Percentiles rank a stretch among this genome's conserved stretches.
Evolutionary conservation across 2,329 filamentous ascomycete species (phyloP).

Genomic region (Amauroascus niger): DNA sequence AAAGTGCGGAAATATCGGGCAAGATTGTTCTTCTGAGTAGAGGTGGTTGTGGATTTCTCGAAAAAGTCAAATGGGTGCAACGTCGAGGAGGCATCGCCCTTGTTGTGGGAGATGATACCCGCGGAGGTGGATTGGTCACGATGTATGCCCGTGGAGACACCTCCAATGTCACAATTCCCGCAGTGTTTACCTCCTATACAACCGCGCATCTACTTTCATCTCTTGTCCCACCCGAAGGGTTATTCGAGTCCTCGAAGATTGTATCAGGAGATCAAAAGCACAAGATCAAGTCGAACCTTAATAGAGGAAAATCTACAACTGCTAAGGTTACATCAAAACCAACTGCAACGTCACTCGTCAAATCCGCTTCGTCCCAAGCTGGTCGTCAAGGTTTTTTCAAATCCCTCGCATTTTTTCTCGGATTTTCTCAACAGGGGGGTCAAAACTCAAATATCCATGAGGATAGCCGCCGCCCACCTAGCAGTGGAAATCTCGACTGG

Average conservation of each 20-base stretch:
- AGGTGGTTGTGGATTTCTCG: slow-evolving; percentile 89
- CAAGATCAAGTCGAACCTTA: slow-evolving; percentile 21
- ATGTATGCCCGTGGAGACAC: slow-evolving; percentile 99
- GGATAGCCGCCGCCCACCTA: slow-evolving; percentile 57
- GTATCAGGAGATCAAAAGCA: slow-evolving; percentile 38
- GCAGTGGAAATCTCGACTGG: slow-evolving; percentile 66
- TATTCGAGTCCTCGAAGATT: slow-evolving; percentile 51
- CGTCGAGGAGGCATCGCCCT: slow-evolving; percentile 77
- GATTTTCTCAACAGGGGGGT: slow-evolving; percentile 28
- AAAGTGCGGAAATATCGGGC: slow-evolving; percentile 82
- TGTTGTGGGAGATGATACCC: slow-evolving; percentile 87
- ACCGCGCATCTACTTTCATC: slow-evolving; percentile 89
- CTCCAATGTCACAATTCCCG: slow-evolving; percentile 86
- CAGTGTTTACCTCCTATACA: slow-evolving; percentile 87
- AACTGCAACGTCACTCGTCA: slow-evolving; percentile 23
- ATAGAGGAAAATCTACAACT: slow-evolving; percentile 22
- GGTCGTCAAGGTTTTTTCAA: slow-evolving; percentile 26
- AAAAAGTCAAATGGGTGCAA: slow-evolving; percentile 97
- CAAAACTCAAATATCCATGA: slow-evolving; percentile 24
- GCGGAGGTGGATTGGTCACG: slow-evolving; percentile 79
- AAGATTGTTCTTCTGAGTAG: slow-evolving; percentile 87
- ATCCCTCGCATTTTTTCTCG: slow-evolving; percentile 38
- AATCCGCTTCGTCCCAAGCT: slow-evolving; percentile 16
- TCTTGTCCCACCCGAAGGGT: slow-evolving; percentile 58
- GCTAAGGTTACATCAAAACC: slow-evolving; percentile 23